Evolutionary conservation across 257 asterid genomes (phyloP), one percentile per base, ranked within the genome.

Genomic region (Oldenlandia corymbosa): DNA sequence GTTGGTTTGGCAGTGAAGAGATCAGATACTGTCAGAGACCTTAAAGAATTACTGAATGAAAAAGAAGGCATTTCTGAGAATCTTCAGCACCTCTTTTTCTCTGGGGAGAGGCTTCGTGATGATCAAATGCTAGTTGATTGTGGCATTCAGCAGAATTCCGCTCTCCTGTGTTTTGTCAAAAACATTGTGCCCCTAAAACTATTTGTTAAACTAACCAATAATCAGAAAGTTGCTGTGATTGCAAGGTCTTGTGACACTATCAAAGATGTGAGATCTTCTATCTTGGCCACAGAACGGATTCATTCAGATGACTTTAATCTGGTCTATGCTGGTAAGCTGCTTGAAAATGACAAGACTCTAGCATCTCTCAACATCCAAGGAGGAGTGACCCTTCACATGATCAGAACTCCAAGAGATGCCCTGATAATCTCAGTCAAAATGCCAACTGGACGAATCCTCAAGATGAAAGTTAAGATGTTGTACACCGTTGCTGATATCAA

Each of bases 51-150:
- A 47, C 31, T 75, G 62, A 26, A 27, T 20, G 66, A 67, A 24
- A 64, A 76, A 59, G 80, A 71, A 45, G 71, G 48, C 31, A 39
- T 71, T 57, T 60, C 72, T 1, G 71, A 75, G 63, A 32, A 41
- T 58, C 50, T 67, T 30, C 80, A 76, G 48, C 39, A 67, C 6
- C 24, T 67, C 14, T 28, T 42, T 53, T 71, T 48, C 10, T 10
- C 32, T 5, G 74, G 56, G 27, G 27, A 42, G 34, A 37, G 12
- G 30, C 73, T 75, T 43, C 23, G 5, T 18, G 62, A 64, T 52
- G 73, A 60, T 53, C 36, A 26, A 24, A 75, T 14, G 6, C 56
- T 75, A n/a, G 31, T 62, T 5, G 73, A 71, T 53, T 52, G 57
- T 46, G 68, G 49, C 43, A 51, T 75, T 24, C 11, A 23, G 10